Base-by-base conservation (phyloP, 2,329 filamentous ascomycete genomes). In the Apiospora sp. region DNA sequence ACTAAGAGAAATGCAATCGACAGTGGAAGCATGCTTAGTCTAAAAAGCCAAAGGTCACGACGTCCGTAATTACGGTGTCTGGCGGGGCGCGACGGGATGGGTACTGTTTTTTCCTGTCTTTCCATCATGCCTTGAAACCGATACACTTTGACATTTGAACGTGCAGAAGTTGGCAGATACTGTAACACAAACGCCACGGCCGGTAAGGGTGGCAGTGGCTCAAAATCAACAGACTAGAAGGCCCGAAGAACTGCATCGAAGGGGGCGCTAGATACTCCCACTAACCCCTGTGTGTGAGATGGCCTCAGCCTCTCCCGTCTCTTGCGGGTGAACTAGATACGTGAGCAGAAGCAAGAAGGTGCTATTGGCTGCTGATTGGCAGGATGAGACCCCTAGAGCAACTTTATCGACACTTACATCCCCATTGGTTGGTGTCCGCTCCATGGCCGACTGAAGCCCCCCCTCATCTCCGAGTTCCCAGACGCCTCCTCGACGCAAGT, bases 301-400 rank as follows among this genome's bases (percentile, higher is more conserved):
- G 58, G 58, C 58, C 34, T 64, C 58, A 64, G 58, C 58, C 58
- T 64, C 58, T 64, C 58, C 58, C 58, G 58, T 34, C 58, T 64
- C 58, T 64, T 13, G 34, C 58, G 34, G 41, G 22, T 64, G 58
- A 64, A 41, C 8, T 34, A 64, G 34, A 64, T 37, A 37, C 27
- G 34, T 37, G 54, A 22, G 34, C 24, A 14, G 16, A 34, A 27
- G 54, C 22, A 58, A 30, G 54, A 16, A 58, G 27, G 5, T 22
- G 54, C 30, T 34, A 64, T 41, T 64, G 58, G 58, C 34, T 64
- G 58, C 34, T 64, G 58, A 41, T 41, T 41, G 58, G 58, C 19
- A 64, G 34, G 34, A 64, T 41, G 58, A n/a, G 30, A 64, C 34
- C 58, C 58, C 34, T 64, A 10, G 22, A 64, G 30, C 30, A 61